These are phyloP conservation scores for Podila clonocystis DNA, from an alignment of 192 early-diverging fungal species.

Conservation along the genomic window DNA sequence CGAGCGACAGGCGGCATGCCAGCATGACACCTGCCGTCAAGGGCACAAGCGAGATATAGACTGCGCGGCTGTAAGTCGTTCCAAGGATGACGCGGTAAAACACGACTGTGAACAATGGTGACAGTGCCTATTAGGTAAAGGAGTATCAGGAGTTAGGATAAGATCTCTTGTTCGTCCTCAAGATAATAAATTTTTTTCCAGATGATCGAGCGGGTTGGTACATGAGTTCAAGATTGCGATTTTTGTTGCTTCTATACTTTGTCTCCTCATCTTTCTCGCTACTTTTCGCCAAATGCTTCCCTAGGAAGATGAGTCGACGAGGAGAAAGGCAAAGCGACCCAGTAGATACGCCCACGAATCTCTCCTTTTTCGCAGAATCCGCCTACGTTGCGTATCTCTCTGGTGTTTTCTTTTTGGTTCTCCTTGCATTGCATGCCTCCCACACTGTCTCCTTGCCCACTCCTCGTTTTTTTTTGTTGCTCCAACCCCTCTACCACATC, in stretches of 20 bases:
- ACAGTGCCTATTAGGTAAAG: constrained; percentile 68
- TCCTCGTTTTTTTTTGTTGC: neutral
- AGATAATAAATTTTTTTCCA: neutral
- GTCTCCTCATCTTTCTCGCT: too few species aligned
- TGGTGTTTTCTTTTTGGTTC: neutral
- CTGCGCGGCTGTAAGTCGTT: constrained; percentile 72
- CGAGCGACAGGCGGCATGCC: constrained; percentile 75
- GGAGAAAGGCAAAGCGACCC: neutral
- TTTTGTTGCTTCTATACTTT: too few species aligned
- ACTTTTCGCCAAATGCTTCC: too few species aligned
- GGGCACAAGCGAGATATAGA: constrained; percentile 82
- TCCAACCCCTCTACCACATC: neutral
- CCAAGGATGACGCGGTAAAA: constrained; percentile 77
- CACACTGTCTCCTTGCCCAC: neutral
- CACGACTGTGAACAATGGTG: constrained; percentile 87
- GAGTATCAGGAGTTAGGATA: neutral
- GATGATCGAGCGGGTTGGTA: too few species aligned
- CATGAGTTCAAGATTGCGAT: too few species aligned
- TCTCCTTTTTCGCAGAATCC: neutral
- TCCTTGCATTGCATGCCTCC: neutral
- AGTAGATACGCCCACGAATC: neutral
- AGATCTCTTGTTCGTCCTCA: neutral
- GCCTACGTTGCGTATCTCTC: neutral
- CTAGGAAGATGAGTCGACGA: too few species aligned
- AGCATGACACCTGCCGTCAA: constrained; percentile 91